These are phyloP conservation scores for Paraconiothyrium sp. DNA, from an alignment of 2,329 filamentous ascomycete genomes.

Conservation along the genomic window DNA sequence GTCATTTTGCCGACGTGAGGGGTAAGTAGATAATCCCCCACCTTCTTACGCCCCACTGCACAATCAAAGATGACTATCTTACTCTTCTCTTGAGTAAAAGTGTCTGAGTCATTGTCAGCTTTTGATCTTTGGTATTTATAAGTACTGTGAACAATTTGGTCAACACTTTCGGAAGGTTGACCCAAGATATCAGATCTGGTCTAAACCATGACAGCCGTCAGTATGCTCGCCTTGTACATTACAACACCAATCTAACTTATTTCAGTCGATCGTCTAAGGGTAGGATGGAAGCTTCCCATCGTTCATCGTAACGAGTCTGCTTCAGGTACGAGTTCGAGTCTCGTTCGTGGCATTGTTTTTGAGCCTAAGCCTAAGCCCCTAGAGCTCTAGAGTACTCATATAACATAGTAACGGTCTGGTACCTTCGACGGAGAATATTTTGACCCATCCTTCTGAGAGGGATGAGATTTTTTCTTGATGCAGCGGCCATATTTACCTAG, in stretches of 20 bases:
- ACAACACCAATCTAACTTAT: too few species aligned
- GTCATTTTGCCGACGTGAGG: background rate
- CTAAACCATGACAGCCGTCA: too few species aligned
- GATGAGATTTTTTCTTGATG: too few species aligned
- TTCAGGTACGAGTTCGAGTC: slow-evolving; percentile 31
- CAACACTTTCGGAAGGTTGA: slow-evolving; percentile 1
- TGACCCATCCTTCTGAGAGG: too few species aligned
- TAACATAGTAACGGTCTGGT: too few species aligned
- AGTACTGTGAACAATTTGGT: background rate
- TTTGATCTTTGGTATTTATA: background rate
- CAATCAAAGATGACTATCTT: background rate
- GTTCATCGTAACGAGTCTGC: slow-evolving; percentile 15
- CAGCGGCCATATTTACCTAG: background rate
- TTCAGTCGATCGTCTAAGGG: slow-evolving; percentile 27
- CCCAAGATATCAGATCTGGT: too few species aligned
- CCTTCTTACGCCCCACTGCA: background rate
- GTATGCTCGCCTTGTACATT: too few species aligned
- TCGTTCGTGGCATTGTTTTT: background rate
- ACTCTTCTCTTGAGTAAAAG: background rate
- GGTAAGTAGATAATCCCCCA: background rate
- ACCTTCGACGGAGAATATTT: too few species aligned
- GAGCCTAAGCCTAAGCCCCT: too few species aligned
- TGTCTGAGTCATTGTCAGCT: too few species aligned
- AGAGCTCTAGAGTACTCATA: too few species aligned
- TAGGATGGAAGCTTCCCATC: slow-evolving; percentile 33